Percentiles rank a stretch among this genome's conserved stretches.
These are phyloP conservation scores for Fusarium dimerum DNA, from an alignment of 2,329 filamentous ascomycete species.

Conservation along the genomic window DNA sequence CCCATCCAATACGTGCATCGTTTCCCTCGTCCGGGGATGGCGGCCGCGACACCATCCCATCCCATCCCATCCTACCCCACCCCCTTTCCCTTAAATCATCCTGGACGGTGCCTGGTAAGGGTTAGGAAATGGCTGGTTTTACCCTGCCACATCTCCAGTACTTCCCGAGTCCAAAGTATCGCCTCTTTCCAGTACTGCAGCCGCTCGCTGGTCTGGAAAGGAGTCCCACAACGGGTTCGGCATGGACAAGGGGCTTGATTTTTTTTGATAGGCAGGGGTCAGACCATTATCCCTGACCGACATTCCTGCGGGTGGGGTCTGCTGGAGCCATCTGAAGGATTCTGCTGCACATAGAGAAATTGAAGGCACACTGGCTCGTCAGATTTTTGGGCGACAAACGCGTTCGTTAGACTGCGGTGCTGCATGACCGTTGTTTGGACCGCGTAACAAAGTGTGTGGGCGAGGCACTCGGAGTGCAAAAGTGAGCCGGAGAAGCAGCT, in stretches of 20 bases:
- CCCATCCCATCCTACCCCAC: too few species aligned
- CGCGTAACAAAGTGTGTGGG: constrained; percentile 15
- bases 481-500: constrained; percentile 15
- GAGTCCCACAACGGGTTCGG: constrained; percentile 21
- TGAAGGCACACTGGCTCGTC: constrained; percentile 32
- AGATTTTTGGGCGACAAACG: constrained; percentile 20
- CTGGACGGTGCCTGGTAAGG: constrained; percentile 22
- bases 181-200: constrained; percentile 15
- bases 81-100: constrained; percentile 24
- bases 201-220: background rate
- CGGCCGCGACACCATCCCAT: constrained; percentile 10
- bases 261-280: constrained; percentile 18
- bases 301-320: constrained; percentile 28
- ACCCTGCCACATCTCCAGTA: too few species aligned
- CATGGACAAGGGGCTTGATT: constrained; percentile 5
- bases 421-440: constrained; percentile 25
- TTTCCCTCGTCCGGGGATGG: constrained; percentile 28
- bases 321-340: constrained; percentile 31
- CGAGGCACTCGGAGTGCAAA: constrained; percentile 12
- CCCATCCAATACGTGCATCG: constrained; percentile 17
- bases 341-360: constrained; percentile 32
- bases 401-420: constrained; percentile 20
- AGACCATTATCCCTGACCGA: constrained; percentile 33
- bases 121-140: constrained; percentile 10
- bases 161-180: too few species aligned